Base-by-base conservation (phyloP, 2,329 filamentous ascomycete species). In the Monascus ruber region DNA sequence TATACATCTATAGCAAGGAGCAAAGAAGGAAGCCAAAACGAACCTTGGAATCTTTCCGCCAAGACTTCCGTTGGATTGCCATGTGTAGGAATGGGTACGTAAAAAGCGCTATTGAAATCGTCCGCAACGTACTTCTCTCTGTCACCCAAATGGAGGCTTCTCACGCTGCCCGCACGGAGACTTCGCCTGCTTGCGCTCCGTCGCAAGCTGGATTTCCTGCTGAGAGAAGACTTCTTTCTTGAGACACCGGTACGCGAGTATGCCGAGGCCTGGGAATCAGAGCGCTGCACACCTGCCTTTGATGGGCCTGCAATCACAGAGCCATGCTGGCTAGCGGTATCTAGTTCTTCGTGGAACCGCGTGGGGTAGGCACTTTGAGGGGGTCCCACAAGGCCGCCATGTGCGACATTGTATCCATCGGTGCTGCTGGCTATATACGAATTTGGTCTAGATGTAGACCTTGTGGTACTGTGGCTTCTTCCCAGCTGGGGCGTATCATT, bases 1-100 rank as follows among this genome's bases (percentile, higher is more conserved):
- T 2, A 42, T 40, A 7, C 24, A 3, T 34, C 38, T 24, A 5
- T 33, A 6, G 39, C 34, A 24, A 24, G 39, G 11, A 41, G n/a
- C 40, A 37, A 28, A 39, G 28, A n/a, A 9, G 11, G 26, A 28
- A 31, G 4, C 31, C 17, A 11, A 27, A 29, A 41, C 76, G 43
- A 72, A 87, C 87, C 76, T 70, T 95, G 85, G 59, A 98, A 98
- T 39, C 91, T 77, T 51, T 79, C 85, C 33, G 86, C 83, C 26
- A 98, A 72, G 37, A 84, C 73, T 42, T 96, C 89, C 1, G 91
- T 96, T 2, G 91, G 91, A 38, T 80, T 87, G 4, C 86, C 85
- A 11, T 76, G 77, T 4, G 85, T 95, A 3, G 88, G 91, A 28
- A 98, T 82, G 1, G 91, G 91, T 36, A 86, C 87, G 59, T 80